A percentile compares a stretch with the other conserved stretches of the same genome.
Conservation (phyloP, 192 early-diverging fungal genomes). For the Thamnidium elegans region DNA sequence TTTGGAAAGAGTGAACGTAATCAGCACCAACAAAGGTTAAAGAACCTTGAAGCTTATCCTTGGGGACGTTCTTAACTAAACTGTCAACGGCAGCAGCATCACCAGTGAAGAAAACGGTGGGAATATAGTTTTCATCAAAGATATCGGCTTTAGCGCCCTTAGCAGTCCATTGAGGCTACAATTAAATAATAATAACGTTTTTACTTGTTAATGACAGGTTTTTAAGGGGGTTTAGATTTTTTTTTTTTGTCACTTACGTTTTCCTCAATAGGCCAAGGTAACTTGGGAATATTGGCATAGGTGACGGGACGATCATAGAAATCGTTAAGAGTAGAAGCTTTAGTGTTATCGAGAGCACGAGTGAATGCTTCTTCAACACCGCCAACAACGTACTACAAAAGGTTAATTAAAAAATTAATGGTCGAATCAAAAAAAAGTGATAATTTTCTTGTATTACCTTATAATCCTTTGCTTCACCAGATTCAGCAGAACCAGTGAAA, state of each 20-base stretch:
- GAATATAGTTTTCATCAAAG: slow-evolving; percentile 48
- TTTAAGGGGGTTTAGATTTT: too few species aligned
- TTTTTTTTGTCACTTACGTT: slow-evolving; percentile 18
- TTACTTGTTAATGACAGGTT: slow-evolving; percentile 7
- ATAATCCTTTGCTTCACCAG: slow-evolving; percentile 26
- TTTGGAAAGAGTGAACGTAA: slow-evolving; percentile 33
- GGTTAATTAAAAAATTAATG: not conserved
- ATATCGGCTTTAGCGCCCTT: slow-evolving; percentile 23
- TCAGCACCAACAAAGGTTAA: slow-evolving; percentile 40
- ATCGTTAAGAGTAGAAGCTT: slow-evolving; percentile 37
- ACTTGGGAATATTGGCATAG: slow-evolving; percentile 42
- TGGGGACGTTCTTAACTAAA: slow-evolving; percentile 27
- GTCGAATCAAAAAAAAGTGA: not conserved
- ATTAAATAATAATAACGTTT: too few species aligned
- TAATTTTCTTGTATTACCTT: slow-evolving; percentile 25
- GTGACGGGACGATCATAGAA: slow-evolving; percentile 42
- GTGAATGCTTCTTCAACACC: slow-evolving; percentile 40
- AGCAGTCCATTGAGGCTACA: slow-evolving; percentile 39
- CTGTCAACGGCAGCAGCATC: slow-evolving; percentile 21
- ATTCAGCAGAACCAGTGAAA: slow-evolving; percentile 39
- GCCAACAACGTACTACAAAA: slow-evolving; percentile 33
- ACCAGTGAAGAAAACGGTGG: slow-evolving; percentile 39
- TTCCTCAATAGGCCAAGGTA: slow-evolving; percentile 38
- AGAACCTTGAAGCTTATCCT: slow-evolving; percentile 13
- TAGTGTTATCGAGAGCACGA: slow-evolving; percentile 28